A percentile compares a stretch with the other conserved stretches of the same genome.
phyloP scores from a whole-genome alignment of 202 grass and related monocot species.

The Hordeum pubiflorum region DNA sequence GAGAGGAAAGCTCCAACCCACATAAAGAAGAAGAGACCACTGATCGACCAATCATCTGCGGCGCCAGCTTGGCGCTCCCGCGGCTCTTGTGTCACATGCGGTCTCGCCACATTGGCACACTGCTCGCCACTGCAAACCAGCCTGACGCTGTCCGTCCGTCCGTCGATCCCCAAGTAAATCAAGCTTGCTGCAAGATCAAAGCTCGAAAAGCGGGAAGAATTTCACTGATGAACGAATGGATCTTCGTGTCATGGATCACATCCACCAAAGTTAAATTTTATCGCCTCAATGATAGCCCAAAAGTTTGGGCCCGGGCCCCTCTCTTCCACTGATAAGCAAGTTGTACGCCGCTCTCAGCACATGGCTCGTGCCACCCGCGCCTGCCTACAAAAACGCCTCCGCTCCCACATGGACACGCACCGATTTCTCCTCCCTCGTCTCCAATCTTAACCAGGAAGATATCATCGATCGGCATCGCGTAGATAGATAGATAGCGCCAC shows the following conservation, averaged over 20 bases:
- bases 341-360: neutral
- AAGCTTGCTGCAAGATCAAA: neutral
- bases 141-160: neutral
- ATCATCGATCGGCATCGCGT: neutral
- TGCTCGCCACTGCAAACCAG: neutral
- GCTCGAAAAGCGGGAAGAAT: neutral
- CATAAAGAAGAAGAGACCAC: neutral
- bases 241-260: neutral
- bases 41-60: neutral
- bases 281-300: neutral
- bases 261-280: neutral
- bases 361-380: neutral
- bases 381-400: constrained; percentile 28
- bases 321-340: neutral
- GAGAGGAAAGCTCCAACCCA: neutral
- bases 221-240: neutral
- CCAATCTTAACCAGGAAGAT: constrained; percentile 24
- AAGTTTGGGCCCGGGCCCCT: neutral
- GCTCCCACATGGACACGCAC: neutral
- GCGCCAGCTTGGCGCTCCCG: neutral
- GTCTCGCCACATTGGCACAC: neutral
- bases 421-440: neutral
- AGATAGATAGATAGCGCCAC: neutral
- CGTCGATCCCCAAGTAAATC: neutral
- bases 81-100: neutral